These are phyloP conservation scores for Flaveria sonorensis DNA, from an alignment of 129 eudicot genomes.

Conservation along the genomic window DNA sequence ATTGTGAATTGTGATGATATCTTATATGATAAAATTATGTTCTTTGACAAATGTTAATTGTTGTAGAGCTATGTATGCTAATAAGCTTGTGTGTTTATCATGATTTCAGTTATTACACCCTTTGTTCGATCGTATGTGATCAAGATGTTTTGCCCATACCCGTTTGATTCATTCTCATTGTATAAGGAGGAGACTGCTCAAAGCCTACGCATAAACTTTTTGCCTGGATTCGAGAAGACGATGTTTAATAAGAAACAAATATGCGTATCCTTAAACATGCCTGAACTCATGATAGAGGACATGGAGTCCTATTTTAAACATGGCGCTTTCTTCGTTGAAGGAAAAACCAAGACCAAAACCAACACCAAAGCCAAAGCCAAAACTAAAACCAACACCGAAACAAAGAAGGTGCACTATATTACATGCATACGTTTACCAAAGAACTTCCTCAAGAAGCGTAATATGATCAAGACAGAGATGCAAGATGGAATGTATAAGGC, in stretches of 20 bases:
- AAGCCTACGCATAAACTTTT: not conserved
- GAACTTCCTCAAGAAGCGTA: not conserved
- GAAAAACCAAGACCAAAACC: not conserved
- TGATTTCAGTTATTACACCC: not conserved
- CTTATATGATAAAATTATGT: not conserved
- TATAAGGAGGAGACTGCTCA: not conserved
- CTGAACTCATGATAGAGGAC: not conserved
- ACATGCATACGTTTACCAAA: not conserved
- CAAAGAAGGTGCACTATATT: not conserved
- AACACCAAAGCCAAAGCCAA: not conserved
- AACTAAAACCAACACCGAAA: not conserved
- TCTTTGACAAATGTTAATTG: not conserved
- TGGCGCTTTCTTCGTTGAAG: not conserved
- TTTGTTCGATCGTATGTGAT: not conserved
- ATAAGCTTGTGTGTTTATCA: not conserved
- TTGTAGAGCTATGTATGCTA: not conserved
- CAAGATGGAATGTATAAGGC: slow-evolving; percentile 3
- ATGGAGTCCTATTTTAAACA: not conserved
- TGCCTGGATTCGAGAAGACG: not conserved
- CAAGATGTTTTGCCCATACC: not conserved
- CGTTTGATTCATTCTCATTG: not conserved
- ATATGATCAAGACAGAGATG: not conserved
- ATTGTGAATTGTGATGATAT: not conserved
- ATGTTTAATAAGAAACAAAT: not conserved
- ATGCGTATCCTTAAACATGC: slow-evolving; percentile 4